These are phyloP conservation scores for Dioscorea alata DNA, from an alignment of 106 monocot genomes.

Conservation along the genomic window DNA sequence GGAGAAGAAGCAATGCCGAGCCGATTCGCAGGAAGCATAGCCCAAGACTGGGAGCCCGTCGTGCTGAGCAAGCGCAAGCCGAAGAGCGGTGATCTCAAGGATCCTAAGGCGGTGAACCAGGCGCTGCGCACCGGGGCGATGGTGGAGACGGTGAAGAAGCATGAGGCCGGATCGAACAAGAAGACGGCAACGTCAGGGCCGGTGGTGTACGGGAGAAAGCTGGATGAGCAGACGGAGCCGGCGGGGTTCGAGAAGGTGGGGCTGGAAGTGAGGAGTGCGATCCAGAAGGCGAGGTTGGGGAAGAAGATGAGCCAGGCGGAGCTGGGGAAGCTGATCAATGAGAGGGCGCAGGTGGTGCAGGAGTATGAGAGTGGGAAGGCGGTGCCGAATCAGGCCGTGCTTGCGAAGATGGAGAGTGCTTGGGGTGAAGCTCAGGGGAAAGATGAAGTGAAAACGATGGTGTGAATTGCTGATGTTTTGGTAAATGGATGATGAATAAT, in stretches of 20 bases:
- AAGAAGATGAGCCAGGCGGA: constrained; percentile 92
- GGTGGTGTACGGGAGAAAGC: constrained; percentile 56
- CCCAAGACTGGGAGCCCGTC: constrained; percentile 69
- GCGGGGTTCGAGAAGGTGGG: constrained; percentile 51
- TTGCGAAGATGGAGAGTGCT: constrained; percentile 78
- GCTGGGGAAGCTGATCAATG: constrained; percentile 74
- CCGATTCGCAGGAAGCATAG: constrained; percentile 12
- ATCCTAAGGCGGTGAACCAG: constrained; percentile 45
- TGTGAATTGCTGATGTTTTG: no score
- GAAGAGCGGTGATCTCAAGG: constrained; percentile 27
- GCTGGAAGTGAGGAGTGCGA: constrained; percentile 49
- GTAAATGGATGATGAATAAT: no score
- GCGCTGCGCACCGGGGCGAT: constrained; percentile 59
- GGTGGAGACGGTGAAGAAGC: constrained; percentile 62
- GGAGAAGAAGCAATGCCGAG: constrained; percentile 9
- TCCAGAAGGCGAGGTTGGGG: constrained; percentile 68
- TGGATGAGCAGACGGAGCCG: constrained; percentile 83
- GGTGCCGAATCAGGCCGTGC: constrained; percentile 68
- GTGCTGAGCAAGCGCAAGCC: constrained; percentile 33
- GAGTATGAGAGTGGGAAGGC: constrained; percentile 91
- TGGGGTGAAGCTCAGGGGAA: constrained; percentile 52
- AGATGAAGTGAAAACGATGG: constrained; percentile 7
- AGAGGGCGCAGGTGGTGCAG: constrained; percentile 81
- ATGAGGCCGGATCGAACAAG: constrained; percentile 76
- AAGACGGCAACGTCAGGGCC: constrained; percentile 23